Evolutionary conservation across 2,329 filamentous ascomycete genomes (phyloP).

Genomic region (Epichloe coenophiala): DNA sequence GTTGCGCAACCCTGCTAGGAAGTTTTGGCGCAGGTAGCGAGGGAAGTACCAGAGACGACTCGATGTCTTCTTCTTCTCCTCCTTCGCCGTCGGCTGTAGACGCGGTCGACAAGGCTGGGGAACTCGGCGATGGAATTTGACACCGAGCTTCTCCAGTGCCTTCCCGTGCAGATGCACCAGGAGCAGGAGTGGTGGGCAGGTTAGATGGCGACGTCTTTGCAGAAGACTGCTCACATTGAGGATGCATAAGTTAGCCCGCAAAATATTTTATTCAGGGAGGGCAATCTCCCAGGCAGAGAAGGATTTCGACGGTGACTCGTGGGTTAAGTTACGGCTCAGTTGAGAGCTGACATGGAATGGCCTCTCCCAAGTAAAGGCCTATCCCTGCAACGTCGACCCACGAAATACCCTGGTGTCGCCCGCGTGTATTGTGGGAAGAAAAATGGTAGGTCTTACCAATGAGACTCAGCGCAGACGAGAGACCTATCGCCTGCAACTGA

Average conservation of each 20-base stretch:
- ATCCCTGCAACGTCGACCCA: neutral
- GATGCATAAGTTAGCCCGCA: constrained; percentile 13
- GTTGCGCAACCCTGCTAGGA: constrained; percentile 38
- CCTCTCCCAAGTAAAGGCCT: neutral
- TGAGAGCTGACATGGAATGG: neutral
- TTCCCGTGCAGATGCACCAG: constrained; percentile 50
- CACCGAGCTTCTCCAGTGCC: constrained; percentile 27
- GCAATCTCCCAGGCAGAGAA: neutral
- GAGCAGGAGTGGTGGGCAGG: constrained; percentile 35
- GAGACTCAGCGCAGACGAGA: constrained; percentile 52
- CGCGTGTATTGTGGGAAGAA: neutral
- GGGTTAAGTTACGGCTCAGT: neutral
- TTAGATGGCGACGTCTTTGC: constrained; percentile 44
- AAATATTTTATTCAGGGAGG: neutral
- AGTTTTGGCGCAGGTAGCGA: constrained; percentile 45
- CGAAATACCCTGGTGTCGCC: neutral
- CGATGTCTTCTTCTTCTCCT: constrained; percentile 36
- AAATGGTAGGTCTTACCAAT: constrained; percentile 27
- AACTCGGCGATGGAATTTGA: constrained; percentile 28
- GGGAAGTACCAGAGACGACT: constrained; percentile 44
- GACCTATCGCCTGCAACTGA: constrained; percentile 45
- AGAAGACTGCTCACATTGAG: constrained; percentile 19
- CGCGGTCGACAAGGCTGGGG: constrained; percentile 46
- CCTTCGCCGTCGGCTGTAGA: constrained; percentile 46
- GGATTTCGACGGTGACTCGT: neutral